Evolutionary conservation across 1,284 basidiomycete species (phyloP), one percentile per base, ranked within the genome.

Genomic region (Trametes hirsuta): DNA sequence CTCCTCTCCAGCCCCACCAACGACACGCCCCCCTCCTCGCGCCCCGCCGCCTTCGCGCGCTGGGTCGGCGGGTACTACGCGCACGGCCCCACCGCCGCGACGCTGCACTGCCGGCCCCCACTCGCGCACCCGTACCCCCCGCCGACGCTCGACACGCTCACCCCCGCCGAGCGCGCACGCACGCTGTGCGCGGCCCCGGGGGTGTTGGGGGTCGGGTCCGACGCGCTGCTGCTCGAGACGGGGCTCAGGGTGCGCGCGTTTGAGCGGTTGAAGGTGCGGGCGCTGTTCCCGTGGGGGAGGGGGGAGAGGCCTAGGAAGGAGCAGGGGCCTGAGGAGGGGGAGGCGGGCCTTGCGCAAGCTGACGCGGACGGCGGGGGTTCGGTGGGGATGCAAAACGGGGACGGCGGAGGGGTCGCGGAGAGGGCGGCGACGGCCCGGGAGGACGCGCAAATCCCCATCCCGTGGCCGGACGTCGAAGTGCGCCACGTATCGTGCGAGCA

Each of bases 1-100:
- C 49, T 62, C 45, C 42, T 62, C 37, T 44, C 53, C 6, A 35
- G 49, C 10, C 18, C 30, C 30, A 30, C 30, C 30, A 18, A 18
- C 18, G 30, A 36, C 1, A 24, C 36, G 2, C 44, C 21, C 8
- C 44, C 36, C 21, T 39, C 30, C 10, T 41, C 30, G 18, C 35
- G 36, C 34, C 35, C 35, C 4, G 18, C 1, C 10, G 47, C 44
- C 18, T 58, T 58, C 40, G 14, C 37, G 15, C 42, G 46, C 25
- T 62, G 64, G 61, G 36, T 65, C 21, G 53, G 55, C 47, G 58
- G 55, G 1, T 62, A 60, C 50, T 65, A 60, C 64, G 35, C 45
- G 22, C 63, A 65, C 46, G 63, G 63, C 4, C 34, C 21, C 46
- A 58, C 64, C 0, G 25, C 40, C 34, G 49, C 48, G 4, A 49